Percentiles rank a stretch among this genome's conserved stretches.
Evolutionary conservation across 495 filamentous ascomycete species (phyloP).

Genomic region (Hyaloscypha hepaticicola): DNA sequence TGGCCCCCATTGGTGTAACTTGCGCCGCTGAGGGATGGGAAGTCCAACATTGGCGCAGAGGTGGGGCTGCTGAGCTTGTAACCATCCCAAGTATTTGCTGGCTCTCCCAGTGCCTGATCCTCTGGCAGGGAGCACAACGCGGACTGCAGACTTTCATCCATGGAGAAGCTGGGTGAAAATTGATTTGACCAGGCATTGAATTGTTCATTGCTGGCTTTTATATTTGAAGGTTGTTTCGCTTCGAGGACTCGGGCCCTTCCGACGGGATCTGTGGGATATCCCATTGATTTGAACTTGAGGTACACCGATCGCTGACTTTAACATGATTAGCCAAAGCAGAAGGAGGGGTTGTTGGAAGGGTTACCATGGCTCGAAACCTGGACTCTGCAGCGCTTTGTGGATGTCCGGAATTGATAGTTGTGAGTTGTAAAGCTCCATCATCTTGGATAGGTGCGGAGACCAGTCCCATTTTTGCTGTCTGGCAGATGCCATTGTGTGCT

Average conservation of each 20-base stretch:
- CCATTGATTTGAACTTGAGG: conserved; percentile 20
- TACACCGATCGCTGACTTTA: conserved; percentile 22
- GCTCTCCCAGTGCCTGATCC: background rate
- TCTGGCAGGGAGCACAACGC: conserved; percentile 4
- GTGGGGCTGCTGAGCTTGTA: background rate
- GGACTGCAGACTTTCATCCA: background rate
- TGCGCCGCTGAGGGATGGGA: background rate
- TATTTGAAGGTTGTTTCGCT: conserved; percentile 3
- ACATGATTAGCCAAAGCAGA: conserved; percentile 2
- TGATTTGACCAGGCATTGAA: conserved; percentile 9
- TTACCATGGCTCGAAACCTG: conserved; percentile 27
- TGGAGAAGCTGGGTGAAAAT: conserved; percentile 1
- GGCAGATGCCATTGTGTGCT: conserved; percentile 5
- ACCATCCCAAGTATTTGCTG: background rate
- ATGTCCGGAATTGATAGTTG: conserved; percentile 28
- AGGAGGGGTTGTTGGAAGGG: background rate
- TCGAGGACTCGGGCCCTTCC: conserved; percentile 16
- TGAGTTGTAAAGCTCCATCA: conserved; percentile 23
- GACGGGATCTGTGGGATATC: conserved; percentile 22
- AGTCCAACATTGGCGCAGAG: background rate
- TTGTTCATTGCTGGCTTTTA: background rate
- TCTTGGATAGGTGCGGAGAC: conserved; percentile 20
- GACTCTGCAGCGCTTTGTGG: conserved; percentile 22
- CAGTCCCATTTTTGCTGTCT: conserved; percentile 24
- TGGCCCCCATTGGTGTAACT: background rate